Evolutionary conservation across 2,329 filamentous ascomycete genomes (phyloP), one percentile per base, ranked within the genome.

Genomic region (Verticillium longisporum): DNA sequence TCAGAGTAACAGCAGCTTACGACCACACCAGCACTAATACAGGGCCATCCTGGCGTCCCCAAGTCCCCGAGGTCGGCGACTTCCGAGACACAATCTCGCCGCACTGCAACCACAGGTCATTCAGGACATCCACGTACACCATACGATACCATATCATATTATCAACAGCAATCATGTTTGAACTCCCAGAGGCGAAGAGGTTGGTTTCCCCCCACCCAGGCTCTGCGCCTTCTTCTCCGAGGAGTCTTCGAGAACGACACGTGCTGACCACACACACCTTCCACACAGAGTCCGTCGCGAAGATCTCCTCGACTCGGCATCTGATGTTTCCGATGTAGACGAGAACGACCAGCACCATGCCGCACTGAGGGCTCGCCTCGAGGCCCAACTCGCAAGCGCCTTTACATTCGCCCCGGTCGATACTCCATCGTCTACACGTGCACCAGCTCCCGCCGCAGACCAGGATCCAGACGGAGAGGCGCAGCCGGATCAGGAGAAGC

Each of bases 101-200:
- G 18, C 45, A 4, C 45, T 15, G 11, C 18, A 4, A 50, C 45
- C n/a, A 5, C 9, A 26, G 13, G 34, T 3, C 18, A 50, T 4
- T 2, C 18, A 11, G 45, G 18, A 4, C 45, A 21, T 7, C 38
- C 15, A 26, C 14, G 38, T n/a, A 45, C n/a, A 11, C 41, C 7
- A 21, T 3, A 6, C n/a, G n/a, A 18, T 21, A 7, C 7, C n/a
- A 50, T 1, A 45, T 6, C 38, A n/a, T 14, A 21, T n/a, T n/a
- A 45, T n/a, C 11, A n/a, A 11, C n/a, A 50, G 1, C 45, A 45
- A 67, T 37, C 63, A 84, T 84, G 80, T 83, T 83, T 65, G 78
- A 80, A 50, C 60, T 83, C 9, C 80, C 81, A 37, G 75, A 81
- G 61, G 79, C 81, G 56, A 84, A 83, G 69, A 76, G 80, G 82